Base-by-base conservation (phyloP, 2,329 filamentous ascomycete species). In the Alternaria consortialis region DNA sequence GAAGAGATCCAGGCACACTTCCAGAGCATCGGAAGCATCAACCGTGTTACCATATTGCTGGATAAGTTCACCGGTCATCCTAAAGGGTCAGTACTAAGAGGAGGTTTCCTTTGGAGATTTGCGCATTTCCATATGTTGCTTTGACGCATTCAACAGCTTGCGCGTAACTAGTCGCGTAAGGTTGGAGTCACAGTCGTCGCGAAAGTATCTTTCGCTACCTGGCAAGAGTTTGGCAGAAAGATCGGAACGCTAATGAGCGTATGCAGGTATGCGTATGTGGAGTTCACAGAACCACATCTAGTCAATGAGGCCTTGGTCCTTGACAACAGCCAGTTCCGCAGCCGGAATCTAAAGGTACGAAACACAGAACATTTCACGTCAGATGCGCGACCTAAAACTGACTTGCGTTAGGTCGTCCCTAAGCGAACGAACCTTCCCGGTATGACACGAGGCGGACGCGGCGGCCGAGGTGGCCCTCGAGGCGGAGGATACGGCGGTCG, bases 1-100 rank as follows among this genome's bases (percentile, higher is more conserved):
- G 95, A 99, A 82, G 95, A 99, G 83, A 95, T 99, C 61, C 95
- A 99, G 84, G 92, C 93, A 61, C 95, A 99, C 77, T 99, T 99
- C 83, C 93, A 97, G 84, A 96, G 90, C 84, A 97, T 93, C 74
- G 95, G 95, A 62, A 93, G 91, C 69, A 99, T 99, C 84, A 99
- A 99, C 81, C 91, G 95, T 63, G 95, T 99, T 61, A 99, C 95
- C 1, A 99, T 99, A 69, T 84, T 99, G 70, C 84, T 99, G 71
- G 95, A 99, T 83, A 99, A 99, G 84, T 98, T 97, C 77, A 97
- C 94, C 11, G 95, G 95, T 66, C 94, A 98, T 84, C 95, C 95
- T n/a, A 99, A 99, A 85, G 95, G 95, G 94, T 97, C 84, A 80
- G 90, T 87, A 72, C 75, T 59, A 79, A 78, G 77, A 79, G 77